Evolutionary conservation across 257 asterid genomes (phyloP).

Genomic region (Solanum acaule): DNA sequence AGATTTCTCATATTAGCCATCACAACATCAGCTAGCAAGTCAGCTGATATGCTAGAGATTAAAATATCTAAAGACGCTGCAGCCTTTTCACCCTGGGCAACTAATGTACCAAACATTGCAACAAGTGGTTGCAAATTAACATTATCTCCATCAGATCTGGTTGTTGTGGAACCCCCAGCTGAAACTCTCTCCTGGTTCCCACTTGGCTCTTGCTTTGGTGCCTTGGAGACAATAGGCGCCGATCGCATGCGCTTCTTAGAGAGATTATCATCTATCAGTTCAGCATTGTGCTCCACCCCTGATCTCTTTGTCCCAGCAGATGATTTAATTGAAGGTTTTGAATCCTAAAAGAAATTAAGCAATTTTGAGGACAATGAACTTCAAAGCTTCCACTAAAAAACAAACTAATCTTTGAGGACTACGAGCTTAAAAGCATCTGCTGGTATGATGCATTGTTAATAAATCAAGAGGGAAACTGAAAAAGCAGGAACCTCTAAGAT

Average conservation of each 20-base stretch:
- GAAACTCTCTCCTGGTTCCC: conserved; percentile 27
- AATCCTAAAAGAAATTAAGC: conserved; percentile 46
- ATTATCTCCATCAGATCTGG: conserved; percentile 42
- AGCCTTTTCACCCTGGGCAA: conserved; percentile 96
- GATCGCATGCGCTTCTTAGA: conserved; percentile 66
- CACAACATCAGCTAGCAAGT: conserved; percentile 91
- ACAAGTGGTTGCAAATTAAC: conserved; percentile 95
- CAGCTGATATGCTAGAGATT: conserved; percentile 93
- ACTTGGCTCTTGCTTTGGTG: conserved; percentile 30
- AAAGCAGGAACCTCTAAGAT: conserved; percentile 27
- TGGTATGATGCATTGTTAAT: neutral
- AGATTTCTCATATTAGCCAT: conserved; percentile 77
- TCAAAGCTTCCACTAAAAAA: neutral
- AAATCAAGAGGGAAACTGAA: conserved; percentile 5
- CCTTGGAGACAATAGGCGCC: conserved; percentile 32
- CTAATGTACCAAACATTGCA: conserved; percentile 86
- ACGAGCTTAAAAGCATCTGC: neutral
- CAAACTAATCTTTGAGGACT: neutral
- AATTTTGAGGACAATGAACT: neutral
- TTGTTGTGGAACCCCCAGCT: conserved; percentile 31
- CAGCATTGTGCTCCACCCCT: conserved; percentile 29
- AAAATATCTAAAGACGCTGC: conserved; percentile 76
- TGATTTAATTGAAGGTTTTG: conserved; percentile 32
- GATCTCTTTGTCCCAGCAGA: conserved; percentile 57
- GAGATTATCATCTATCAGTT: conserved; percentile 38